Conservation (phyloP, 768 basidiomycete genomes). For the Chiua virens region DNA sequence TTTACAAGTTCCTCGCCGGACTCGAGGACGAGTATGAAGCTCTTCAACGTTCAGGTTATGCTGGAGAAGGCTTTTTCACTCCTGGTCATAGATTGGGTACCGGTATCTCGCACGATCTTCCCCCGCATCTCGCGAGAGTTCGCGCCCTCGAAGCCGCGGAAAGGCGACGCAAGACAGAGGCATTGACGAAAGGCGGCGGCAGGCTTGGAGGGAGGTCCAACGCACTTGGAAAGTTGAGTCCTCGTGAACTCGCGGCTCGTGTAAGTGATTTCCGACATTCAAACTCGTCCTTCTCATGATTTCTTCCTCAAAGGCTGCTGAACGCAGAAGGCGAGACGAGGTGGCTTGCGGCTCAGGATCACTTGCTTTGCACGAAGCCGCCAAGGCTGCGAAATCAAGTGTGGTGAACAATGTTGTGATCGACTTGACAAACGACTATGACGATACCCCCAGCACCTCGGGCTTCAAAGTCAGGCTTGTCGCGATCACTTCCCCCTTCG, state of each 20-base stretch:
- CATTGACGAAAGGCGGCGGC: constrained; percentile 51
- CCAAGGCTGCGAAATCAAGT: constrained; percentile 69
- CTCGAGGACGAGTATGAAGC: constrained; percentile 86
- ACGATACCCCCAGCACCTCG: constrained; percentile 17
- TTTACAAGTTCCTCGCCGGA: constrained; percentile 69
- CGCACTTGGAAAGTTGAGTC: constrained; percentile 45
- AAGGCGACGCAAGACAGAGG: constrained; percentile 52
- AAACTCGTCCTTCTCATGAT: constrained; percentile 1
- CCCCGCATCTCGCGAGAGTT: constrained; percentile 59
- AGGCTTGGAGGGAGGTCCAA: constrained; percentile 57
- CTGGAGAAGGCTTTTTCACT: constrained; percentile 88
- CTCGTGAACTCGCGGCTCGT: constrained; percentile 68
- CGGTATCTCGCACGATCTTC: constrained; percentile 64
- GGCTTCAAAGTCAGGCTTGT: constrained; percentile 31
- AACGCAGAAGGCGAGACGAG: constrained; percentile 71
- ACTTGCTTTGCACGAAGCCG: constrained; percentile 57
- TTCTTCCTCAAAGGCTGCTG: constrained; percentile 67
- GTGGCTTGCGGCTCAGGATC: constrained; percentile 69
- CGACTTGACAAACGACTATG: constrained; percentile 50
- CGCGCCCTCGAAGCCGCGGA: constrained; percentile 83
- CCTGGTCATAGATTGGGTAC: constrained; percentile 70
- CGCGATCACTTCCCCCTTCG: neutral
- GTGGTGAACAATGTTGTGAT: constrained; percentile 53
- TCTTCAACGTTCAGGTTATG: constrained; percentile 76
- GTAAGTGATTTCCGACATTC: constrained; percentile 35